Evolutionary conservation across 2,329 filamentous ascomycete species (phyloP), one percentile per base, ranked within the genome.

Genomic region (Raffaelea arxii): DNA sequence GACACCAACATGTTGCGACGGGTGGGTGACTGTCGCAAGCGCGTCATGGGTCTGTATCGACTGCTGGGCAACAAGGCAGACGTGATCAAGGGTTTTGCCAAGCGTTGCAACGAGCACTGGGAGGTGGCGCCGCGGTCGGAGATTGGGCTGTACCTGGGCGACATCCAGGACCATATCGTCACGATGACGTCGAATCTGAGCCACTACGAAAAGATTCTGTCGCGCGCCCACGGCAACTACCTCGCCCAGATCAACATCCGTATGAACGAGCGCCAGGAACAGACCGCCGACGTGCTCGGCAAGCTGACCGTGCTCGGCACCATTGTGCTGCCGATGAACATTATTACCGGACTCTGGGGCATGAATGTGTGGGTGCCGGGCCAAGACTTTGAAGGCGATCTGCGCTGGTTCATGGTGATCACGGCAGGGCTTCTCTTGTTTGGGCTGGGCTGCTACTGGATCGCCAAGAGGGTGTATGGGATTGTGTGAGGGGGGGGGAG

Each of bases 231-330:
- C 59, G 86, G 81, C 60, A 98, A 97, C 62, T 98, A 98, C 62
- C 84, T 98, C n/a, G 92, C 92, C 1, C 92, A 98, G 63, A 96
- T 98, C 68, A 97, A 96, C 65, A 95, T 97, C 57, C 82, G 89
- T 58, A 97, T 97, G 91, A 96, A 96, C 65, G 91, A 97, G 70
- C 83, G 92, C 41, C 87, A 94, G 62, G 91, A 98, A 64, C 83
- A 94, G 67, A 98, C 92, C 2, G 88, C 89, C 36, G 91, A 98
- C 61, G 89, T 96, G 2, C 77, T 98, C 12, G 90, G 90, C 53
- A 95, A 92, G 64, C 76, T 98, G 50, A 97, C 92, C 0, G 92
- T 98, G 1, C 74, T 98, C 1, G 92, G 92, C 53, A 98, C 92
- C 6, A 97, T 98, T 55, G 91, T 98, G 3, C 71, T 98, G 47